Conservation (phyloP, 352 stramenopile genomes). For the Phytophthora parvispora region DNA sequence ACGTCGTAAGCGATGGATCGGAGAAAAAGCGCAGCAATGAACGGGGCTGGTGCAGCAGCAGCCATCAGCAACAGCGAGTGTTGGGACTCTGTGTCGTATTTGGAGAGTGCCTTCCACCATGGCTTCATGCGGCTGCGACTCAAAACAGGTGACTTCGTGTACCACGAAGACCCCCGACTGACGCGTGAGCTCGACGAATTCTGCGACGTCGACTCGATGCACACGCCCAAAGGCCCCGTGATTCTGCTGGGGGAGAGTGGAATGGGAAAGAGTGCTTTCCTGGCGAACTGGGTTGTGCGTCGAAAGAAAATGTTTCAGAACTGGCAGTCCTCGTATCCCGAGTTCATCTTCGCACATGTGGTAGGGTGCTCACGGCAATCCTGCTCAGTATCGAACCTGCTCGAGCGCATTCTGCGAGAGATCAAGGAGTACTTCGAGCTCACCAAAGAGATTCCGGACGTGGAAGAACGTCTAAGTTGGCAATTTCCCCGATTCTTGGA, state of each 20-base stretch:
- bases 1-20: conserved; percentile 18
- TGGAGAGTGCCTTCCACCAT: conserved; percentile 86
- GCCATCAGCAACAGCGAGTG: conserved; percentile 55
- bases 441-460: conserved; percentile 82
- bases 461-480: conserved; percentile 92
- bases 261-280: conserved; percentile 79
- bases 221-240: conserved; percentile 79
- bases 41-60: conserved; percentile 10
- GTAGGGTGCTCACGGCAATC: conserved; percentile 92
- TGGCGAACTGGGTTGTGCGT: conserved; percentile 86
- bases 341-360: conserved; percentile 94
- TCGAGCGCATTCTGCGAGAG: conserved; percentile 89
- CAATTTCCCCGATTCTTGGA: conserved; percentile 93
- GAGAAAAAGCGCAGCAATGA: conserved; percentile 22
- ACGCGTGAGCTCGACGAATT: conserved; percentile 83
- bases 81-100: conserved; percentile 85
- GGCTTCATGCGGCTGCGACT: conserved; percentile 83
- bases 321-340: conserved; percentile 82
- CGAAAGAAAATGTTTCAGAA: conserved; percentile 90
- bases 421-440: conserved; percentile 95
- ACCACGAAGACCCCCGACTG: conserved; percentile 71
- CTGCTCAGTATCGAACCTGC: conserved; percentile 86
- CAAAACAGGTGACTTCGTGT: conserved; percentile 79
- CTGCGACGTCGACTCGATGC: conserved; percentile 89
- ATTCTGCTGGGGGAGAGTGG: conserved; percentile 81